Evolutionary conservation across 2,329 filamentous ascomycete genomes (phyloP).

Genomic region (Eutypella sp.): DNA sequence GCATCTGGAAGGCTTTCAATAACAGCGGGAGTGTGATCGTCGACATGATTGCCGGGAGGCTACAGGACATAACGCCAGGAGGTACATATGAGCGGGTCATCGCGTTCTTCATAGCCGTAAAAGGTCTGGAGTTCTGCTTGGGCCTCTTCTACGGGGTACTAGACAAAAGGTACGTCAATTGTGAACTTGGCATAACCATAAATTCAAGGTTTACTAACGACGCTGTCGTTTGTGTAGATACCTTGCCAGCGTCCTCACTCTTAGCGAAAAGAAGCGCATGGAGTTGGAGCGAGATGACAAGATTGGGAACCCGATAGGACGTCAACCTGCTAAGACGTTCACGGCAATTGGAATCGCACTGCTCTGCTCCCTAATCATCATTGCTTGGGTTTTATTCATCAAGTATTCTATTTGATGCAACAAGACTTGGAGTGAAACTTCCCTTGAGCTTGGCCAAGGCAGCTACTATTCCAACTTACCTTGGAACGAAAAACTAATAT

Average conservation of each 20-base stretch:
- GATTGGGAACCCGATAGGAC: constrained; percentile 9
- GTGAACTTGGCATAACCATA: neutral
- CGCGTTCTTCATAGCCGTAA: constrained; percentile 19
- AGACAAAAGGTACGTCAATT: neutral
- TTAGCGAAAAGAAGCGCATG: constrained; percentile 16
- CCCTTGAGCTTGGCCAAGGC: no score
- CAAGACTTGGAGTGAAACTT: no score
- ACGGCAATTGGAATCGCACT: constrained; percentile 2
- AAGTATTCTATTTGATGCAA: constrained; percentile 1
- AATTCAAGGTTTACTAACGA: neutral
- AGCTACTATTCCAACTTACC: no score
- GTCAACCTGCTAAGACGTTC: constrained; percentile 9
- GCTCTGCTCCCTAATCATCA: constrained; percentile 10
- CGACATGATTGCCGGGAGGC: constrained; percentile 22
- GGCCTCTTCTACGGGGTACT: constrained; percentile 18
- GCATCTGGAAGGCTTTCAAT: constrained; percentile 25
- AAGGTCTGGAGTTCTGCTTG: constrained; percentile 22
- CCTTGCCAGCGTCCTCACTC: constrained; percentile 11
- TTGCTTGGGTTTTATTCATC: constrained; percentile 20
- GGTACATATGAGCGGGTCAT: constrained; percentile 20
- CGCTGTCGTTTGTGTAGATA: constrained; percentile 4
- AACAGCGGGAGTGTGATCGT: constrained; percentile 22
- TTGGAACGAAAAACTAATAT: no score
- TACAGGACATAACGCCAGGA: constrained; percentile 22
- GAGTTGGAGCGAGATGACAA: constrained; percentile 9